Percentiles rank a stretch among this genome's conserved stretches.
These are phyloP conservation scores for Choricystis sp. DNA, from an alignment of 139 green algal genomes.

Conservation along the genomic window DNA sequence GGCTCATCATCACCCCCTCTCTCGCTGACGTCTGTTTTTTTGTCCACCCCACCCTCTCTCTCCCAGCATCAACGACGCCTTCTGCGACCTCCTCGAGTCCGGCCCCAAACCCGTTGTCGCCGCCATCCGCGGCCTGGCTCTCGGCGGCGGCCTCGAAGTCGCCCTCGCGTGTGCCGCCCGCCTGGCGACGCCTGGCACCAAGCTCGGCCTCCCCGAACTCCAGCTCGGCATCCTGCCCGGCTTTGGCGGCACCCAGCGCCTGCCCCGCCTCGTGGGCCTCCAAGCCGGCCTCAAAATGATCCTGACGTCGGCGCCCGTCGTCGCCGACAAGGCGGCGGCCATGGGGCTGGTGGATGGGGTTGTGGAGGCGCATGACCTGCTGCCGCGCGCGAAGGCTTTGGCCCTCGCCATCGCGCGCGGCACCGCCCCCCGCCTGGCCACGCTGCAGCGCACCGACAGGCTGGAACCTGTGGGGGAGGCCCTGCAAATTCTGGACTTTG, in stretches of 20 bases:
- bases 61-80: slow-evolving; percentile 45
- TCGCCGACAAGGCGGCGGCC: slow-evolving; percentile 34
- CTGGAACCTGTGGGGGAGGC: slow-evolving; percentile 64
- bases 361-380: slow-evolving; percentile 37
- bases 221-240: slow-evolving; percentile 92
- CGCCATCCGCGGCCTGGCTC: slow-evolving; percentile 59
- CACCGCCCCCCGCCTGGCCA: slow-evolving; percentile 1
- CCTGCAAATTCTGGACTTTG: slow-evolving; percentile 64
- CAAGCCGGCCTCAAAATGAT: slow-evolving; percentile 87
- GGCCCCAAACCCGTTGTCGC: slow-evolving; percentile 84
- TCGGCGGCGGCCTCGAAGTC: slow-evolving; percentile 87
- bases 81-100: slow-evolving; percentile 53
- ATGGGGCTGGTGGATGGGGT: slow-evolving; percentile 82
- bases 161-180: slow-evolving; percentile 81
- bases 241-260: slow-evolving; percentile 93
- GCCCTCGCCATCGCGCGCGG: slow-evolving; percentile 72
- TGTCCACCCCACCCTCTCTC: too few relatives aligned
- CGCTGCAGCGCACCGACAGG: slow-evolving; percentile 37
- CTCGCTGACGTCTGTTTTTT: too few relatives aligned
- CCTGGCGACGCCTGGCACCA: slow-evolving; percentile 38
- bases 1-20: too few relatives aligned
- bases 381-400: slow-evolving; percentile 29
- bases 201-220: slow-evolving; percentile 89
- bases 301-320: slow-evolving; percentile 68
- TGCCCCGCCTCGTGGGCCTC: slow-evolving; percentile 89